Evolutionary conservation across 2,329 filamentous ascomycete genomes (phyloP), one percentile per base, ranked within the genome.

Genomic region (Fusarium penzigii): DNA sequence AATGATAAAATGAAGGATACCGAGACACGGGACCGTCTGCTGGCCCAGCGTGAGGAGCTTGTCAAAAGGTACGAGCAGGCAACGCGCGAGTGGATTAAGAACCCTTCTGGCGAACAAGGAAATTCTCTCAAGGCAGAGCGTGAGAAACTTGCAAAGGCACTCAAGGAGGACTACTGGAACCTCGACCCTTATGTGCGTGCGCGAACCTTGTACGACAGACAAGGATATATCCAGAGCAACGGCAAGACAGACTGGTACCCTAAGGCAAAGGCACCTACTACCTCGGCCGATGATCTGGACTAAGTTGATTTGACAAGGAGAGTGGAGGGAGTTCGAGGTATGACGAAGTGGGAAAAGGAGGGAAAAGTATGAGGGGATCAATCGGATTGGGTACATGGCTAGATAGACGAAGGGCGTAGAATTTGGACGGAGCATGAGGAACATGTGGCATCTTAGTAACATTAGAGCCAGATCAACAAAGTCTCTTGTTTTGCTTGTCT

Each of bases 151-250:
- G 86, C 89, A 2, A 78, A 78, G 46, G 74, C 82, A 56, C 68
- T 97, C 62, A 80, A 80, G 55, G 78, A 81, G 44, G 89, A 89
- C 62, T 99, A 97, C 75, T 99, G 94, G 93, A 79, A 81, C 39
- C 72, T 97, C 47, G 94, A 99, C 73, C 91, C 91, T 0, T 96
- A 93, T 69, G 70, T 97, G 29, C 80, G 94, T 39, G 90, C 92
- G 12, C 81, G 87, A 65, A 89, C 86, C n/a, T 73, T 90, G 55
- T 97, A 96, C 64, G 94, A 99, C 70, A 83, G 94, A 54, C 81
- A 80, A 12, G 90, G 92, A 1, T 75, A 94, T 54, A 78, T 97
- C 42, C 75, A 82, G 53, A 73, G 78, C 1, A 84, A 78, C 11
- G 92, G 92, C 1, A 80, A 80, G 65, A 73, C 93, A 41, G 76